These are phyloP conservation scores for Vigna angularis DNA, from an alignment of 306 rosid genomes.

Conservation along the genomic window DNA sequence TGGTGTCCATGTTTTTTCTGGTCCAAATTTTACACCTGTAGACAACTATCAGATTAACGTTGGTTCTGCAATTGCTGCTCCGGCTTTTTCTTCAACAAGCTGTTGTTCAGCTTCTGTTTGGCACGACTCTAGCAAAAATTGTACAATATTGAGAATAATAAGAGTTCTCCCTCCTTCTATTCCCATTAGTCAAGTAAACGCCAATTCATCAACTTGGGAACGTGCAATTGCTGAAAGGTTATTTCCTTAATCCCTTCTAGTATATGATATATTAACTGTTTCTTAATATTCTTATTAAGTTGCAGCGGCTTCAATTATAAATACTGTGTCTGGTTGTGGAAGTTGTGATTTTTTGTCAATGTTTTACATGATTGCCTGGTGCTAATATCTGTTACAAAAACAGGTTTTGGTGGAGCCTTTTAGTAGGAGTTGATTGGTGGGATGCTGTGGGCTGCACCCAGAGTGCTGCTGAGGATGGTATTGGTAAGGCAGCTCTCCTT, in stretches of 20 bases:
- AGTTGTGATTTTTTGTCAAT: conserved; percentile 30
- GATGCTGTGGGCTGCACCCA: conserved; percentile 99
- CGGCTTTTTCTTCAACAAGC: conserved; percentile 97
- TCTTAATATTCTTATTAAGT: conserved; percentile 33
- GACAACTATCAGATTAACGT: conserved; percentile 94
- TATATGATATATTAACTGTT: neutral
- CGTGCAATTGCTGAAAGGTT: conserved; percentile 99
- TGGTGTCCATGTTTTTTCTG: conserved; percentile 95
- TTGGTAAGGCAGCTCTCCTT: conserved; percentile 65
- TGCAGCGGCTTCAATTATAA: conserved; percentile 25
- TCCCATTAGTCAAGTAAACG: conserved; percentile 77
- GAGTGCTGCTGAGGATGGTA: conserved; percentile 99
- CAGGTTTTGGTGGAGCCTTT: conserved; percentile 99
- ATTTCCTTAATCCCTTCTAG: conserved; percentile 14
- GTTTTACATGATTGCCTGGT: conserved; percentile 29
- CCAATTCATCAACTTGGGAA: conserved; percentile 88
- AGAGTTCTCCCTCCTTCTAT: conserved; percentile 96
- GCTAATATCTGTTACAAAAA: conserved; percentile 42
- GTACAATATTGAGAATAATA: conserved; percentile 77
- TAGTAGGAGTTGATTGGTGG: conserved; percentile 99
- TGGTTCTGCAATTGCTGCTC: conserved; percentile 99
- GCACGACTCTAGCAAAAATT: conserved; percentile 81
- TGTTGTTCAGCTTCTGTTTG: conserved; percentile 99
- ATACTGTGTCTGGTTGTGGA: conserved; percentile 10
- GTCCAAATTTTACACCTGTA: conserved; percentile 85